Conservation (phyloP, 176 grass and related monocot genomes). For the Alopecurus myosuroides region DNA sequence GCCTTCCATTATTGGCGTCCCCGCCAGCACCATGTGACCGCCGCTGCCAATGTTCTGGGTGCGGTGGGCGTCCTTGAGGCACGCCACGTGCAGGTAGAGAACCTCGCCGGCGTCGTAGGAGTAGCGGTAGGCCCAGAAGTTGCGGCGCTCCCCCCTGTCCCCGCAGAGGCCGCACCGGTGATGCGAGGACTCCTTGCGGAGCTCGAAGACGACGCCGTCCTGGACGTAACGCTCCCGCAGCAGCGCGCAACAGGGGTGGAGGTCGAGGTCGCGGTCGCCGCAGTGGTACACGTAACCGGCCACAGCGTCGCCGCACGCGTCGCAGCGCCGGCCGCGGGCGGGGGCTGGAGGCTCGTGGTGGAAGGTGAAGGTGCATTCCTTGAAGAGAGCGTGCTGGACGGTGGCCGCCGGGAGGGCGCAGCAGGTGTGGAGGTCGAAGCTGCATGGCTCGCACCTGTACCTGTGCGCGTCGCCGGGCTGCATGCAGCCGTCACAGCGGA, state of each 20-base stretch:
- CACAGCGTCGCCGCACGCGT: constrained; percentile 15
- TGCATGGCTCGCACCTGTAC: background rate
- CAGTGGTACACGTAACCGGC: background rate
- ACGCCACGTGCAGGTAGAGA: constrained; percentile 18
- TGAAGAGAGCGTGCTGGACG: background rate
- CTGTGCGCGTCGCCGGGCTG: background rate
- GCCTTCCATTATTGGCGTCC: background rate
- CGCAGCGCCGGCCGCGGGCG: background rate
- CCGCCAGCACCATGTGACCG: background rate
- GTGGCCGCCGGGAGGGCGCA: background rate
- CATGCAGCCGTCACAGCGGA: constrained; percentile 7
- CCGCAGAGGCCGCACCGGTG: background rate
- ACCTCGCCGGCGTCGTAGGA: background rate
- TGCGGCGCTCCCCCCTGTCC: background rate
- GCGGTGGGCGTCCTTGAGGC: background rate
- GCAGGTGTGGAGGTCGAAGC: constrained; percentile 4
- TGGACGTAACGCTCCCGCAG: background rate
- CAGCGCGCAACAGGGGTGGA: background rate
- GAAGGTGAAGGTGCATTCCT: background rate
- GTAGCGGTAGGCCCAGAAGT: constrained; percentile 16
- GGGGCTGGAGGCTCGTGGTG: background rate
- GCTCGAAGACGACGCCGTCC: background rate
- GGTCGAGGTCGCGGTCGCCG: background rate
- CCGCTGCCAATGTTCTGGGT: background rate
- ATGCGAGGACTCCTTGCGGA: background rate